Evolutionary conservation across 2,329 filamentous ascomycete genomes (phyloP).

Genomic region (Dothistroma septosporum): DNA sequence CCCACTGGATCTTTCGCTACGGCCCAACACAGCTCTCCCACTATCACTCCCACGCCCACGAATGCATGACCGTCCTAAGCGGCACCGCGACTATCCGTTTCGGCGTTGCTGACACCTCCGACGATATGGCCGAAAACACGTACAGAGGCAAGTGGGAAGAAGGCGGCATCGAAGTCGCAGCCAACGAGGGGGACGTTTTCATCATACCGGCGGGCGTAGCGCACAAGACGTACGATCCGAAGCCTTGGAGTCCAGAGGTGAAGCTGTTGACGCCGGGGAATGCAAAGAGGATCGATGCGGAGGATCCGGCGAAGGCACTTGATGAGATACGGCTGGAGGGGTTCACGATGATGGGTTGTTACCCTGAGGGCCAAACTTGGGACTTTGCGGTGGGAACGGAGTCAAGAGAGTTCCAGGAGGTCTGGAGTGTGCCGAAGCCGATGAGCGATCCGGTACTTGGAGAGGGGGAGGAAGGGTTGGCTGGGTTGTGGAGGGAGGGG

Average conservation of each 20-base stretch:
- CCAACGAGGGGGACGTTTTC: conserved; percentile 54
- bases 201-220: conserved; percentile 54
- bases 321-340: conserved; percentile 38
- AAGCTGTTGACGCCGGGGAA: conserved; percentile 45
- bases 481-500: conserved; percentile 32
- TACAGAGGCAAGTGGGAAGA: conserved; percentile 40
- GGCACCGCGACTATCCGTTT: conserved; percentile 53
- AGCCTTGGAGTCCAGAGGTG: conserved; percentile 36
- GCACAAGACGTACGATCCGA: conserved; percentile 51
- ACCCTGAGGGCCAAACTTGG: conserved; percentile 49
- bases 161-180: conserved; percentile 49
- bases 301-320: conserved; percentile 37
- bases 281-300: conserved; percentile 35
- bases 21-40: conserved; percentile 53
- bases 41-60: conserved; percentile 55
- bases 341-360: conserved; percentile 58
- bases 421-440: conserved; percentile 47
- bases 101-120: conserved; percentile 49
- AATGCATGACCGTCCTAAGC: conserved; percentile 55
- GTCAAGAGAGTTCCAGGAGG: conserved; percentile 39
- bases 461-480: conserved; percentile 34
- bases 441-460: conserved; percentile 49
- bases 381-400: conserved; percentile 49
- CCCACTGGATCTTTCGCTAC: conserved; percentile 57
- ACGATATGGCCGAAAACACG: conserved; percentile 40